Conservation (phyloP, 306 rosid genomes). For the Carpinus fangiana region DNA sequence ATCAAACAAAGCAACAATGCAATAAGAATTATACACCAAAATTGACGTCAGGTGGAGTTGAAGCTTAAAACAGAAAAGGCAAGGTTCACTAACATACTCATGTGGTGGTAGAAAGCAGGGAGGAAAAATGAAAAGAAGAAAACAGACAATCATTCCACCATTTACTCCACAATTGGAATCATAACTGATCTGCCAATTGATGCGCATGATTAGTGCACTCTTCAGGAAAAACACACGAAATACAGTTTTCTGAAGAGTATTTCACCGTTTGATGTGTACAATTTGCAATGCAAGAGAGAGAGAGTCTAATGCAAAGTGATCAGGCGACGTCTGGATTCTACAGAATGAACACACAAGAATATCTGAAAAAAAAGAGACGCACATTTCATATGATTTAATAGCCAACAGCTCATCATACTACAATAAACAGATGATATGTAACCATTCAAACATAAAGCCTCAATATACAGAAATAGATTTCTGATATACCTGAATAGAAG, state of each 20-base stretch:
- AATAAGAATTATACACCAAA: background rate
- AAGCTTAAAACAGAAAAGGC: background rate
- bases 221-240: too few species aligned
- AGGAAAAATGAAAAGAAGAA: background rate
- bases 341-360: background rate
- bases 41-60: background rate
- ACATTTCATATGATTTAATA: background rate
- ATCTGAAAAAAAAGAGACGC: background rate
- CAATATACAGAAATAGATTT: background rate
- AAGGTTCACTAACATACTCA: background rate
- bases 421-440: background rate
- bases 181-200: background rate
- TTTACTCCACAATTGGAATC: background rate
- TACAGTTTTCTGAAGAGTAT: too few species aligned
- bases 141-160: background rate
- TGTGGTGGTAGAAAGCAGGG: background rate
- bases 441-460: background rate
- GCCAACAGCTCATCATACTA: background rate
- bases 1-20: background rate
- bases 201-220: too few species aligned
- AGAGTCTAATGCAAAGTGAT: background rate
- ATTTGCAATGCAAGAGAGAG: background rate
- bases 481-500: slow-evolving; percentile 68
- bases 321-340: background rate
- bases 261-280: background rate